A percentile compares a stretch with the other conserved stretches of the same genome.
Conservation (phyloP, 2,329 filamentous ascomycete genomes). For the Tolypocladium guangdongense region DNA sequence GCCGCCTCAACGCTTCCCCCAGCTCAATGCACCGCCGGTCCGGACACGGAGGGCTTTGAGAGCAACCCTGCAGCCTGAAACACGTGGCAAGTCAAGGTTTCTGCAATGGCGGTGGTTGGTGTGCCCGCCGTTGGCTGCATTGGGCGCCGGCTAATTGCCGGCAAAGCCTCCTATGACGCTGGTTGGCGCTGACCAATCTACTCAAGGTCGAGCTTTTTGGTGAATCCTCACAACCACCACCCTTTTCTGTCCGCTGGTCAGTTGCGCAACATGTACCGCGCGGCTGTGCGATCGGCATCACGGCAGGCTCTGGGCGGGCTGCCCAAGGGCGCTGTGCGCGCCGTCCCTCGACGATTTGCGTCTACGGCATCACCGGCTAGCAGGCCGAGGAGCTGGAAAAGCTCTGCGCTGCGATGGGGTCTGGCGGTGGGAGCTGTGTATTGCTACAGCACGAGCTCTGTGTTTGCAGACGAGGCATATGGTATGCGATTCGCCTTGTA, state of each 20-base stretch:
- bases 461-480: constrained; percentile 74
- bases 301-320: constrained; percentile 30
- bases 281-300: constrained; percentile 36
- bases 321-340: constrained; percentile 26
- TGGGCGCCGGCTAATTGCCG: neutral
- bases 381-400: constrained; percentile 75
- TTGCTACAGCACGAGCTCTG: constrained; percentile 83
- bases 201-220: neutral
- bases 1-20: neutral
- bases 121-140: neutral
- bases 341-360: constrained; percentile 37
- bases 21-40: neutral
- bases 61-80: neutral
- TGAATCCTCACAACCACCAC: neutral
- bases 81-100: neutral
- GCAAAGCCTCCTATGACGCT: neutral
- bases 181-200: constrained; percentile 1
- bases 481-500: constrained; percentile 41
- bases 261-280: constrained; percentile 36
- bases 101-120: neutral
- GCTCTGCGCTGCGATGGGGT: constrained; percentile 60
- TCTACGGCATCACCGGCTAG: constrained; percentile 43
- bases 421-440: constrained; percentile 70
- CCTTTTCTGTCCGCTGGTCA: neutral
- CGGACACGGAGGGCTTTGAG: neutral